Percentiles rank a stretch among this genome's conserved stretches.
Evolutionary conservation across 306 rosid genomes (phyloP).

Genomic region (Quercus cerris): DNA sequence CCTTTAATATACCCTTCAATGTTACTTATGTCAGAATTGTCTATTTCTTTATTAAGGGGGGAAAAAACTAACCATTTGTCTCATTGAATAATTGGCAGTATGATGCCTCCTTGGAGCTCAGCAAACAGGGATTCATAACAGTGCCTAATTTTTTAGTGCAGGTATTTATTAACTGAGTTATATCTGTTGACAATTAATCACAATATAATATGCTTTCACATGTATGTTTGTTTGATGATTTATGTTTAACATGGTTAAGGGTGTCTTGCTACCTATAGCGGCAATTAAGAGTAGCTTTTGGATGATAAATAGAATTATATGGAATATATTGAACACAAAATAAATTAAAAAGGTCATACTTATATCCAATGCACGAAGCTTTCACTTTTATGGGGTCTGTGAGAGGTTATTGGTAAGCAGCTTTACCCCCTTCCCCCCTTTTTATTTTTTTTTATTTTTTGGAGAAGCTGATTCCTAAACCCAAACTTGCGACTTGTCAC

Average conservation of each 20-base stretch:
- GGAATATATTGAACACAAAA: neutral
- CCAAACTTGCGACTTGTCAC: too few species aligned
- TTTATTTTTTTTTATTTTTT: too few species aligned
- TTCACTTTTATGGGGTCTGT: too few species aligned
- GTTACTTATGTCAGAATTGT: slow-evolving; percentile 1
- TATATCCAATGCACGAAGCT: too few species aligned
- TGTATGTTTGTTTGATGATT: neutral
- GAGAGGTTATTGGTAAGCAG: too few species aligned
- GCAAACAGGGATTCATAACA: slow-evolving; percentile 61
- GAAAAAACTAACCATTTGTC: slow-evolving; percentile 11
- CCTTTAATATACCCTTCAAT: neutral
- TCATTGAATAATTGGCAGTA: slow-evolving; percentile 49
- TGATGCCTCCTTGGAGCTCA: slow-evolving; percentile 81
- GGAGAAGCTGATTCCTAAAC: too few species aligned
- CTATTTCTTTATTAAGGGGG: slow-evolving; percentile 3
- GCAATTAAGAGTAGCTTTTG: neutral
- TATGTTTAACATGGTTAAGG: neutral
- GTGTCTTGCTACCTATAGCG: neutral
- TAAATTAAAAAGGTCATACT: too few species aligned
- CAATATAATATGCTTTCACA: neutral
- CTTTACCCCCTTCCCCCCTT: too few species aligned
- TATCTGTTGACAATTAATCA: neutral
- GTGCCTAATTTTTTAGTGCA: slow-evolving; percentile 74
- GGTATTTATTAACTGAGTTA: slow-evolving; percentile 39
- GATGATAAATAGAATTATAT: neutral